A percentile compares a stretch with the other conserved stretches of the same genome.
These are phyloP conservation scores for Picea abies DNA, from an alignment of 83 land plant genomes.

Conservation along the genomic window DNA sequence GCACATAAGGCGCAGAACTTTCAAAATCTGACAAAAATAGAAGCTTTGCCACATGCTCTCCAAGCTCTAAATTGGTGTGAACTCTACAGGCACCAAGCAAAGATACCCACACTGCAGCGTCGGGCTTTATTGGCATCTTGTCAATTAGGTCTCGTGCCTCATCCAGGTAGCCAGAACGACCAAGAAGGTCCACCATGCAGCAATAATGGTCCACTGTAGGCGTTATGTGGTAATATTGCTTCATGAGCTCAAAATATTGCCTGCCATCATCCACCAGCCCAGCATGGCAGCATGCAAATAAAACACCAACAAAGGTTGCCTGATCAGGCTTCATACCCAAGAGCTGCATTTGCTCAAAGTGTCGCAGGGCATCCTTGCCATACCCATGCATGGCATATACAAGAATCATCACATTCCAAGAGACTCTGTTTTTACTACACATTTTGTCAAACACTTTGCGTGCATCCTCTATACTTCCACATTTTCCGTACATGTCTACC, in stretches of 20 bases:
- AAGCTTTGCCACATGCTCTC: neutral
- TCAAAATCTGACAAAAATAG: neutral
- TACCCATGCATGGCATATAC: constrained; percentile 61
- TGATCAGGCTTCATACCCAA: constrained; percentile 47
- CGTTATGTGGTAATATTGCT: neutral
- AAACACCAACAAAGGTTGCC: constrained; percentile 56
- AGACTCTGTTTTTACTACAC: constrained; percentile 42
- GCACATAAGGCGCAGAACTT: neutral
- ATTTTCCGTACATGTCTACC: constrained; percentile 50
- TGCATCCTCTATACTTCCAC: constrained; percentile 41
- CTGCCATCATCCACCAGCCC: constrained; percentile 54
- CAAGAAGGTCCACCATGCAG: constrained; percentile 2
- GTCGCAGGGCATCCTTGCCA: constrained; percentile 43
- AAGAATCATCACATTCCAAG: constrained; percentile 72
- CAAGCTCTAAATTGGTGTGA: neutral
- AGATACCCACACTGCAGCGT: neutral
- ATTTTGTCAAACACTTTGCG: constrained; percentile 28
- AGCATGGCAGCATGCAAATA: constrained; percentile 74
- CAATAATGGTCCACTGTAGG: neutral
- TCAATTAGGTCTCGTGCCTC: neutral
- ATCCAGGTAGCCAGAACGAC: neutral
- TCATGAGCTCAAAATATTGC: neutral
- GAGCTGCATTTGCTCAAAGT: constrained; percentile 52
- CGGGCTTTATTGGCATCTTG: constrained; percentile 1
- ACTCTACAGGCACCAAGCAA: constrained; percentile 7